Evolutionary conservation across 108 stramenopile species (phyloP).

Genomic region (Seminavis robusta): DNA sequence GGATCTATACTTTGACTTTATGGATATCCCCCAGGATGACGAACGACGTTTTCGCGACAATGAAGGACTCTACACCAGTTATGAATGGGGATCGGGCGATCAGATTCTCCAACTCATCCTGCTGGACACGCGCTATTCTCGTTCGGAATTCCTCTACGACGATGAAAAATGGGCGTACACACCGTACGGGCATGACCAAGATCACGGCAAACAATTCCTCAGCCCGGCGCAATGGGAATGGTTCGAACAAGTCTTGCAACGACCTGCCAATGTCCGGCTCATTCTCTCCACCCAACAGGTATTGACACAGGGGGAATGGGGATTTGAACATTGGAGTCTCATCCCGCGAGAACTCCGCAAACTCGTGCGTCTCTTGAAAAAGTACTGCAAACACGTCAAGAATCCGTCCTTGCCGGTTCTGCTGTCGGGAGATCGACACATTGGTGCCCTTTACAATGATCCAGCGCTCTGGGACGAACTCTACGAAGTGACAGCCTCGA

Average conservation of each 20-base stretch:
- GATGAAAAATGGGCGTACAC: background rate
- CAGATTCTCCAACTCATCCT: constrained; percentile 16
- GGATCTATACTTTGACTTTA: constrained; percentile 17
- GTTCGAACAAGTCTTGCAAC: constrained; percentile 14
- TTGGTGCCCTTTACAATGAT: constrained; percentile 17
- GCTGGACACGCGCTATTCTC: constrained; percentile 20
- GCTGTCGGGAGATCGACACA: constrained; percentile 26
- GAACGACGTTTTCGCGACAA: constrained; percentile 6
- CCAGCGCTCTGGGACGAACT: background rate
- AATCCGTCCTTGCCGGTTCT: background rate
- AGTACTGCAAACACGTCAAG: no score
- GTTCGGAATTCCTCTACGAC: background rate
- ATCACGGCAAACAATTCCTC: constrained; percentile 6
- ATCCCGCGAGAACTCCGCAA: constrained; percentile 13
- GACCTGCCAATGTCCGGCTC: constrained; percentile 14
- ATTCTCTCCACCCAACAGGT: constrained; percentile 26
- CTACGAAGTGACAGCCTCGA: constrained; percentile 19
- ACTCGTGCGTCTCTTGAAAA: constrained; percentile 6
- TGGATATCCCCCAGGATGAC: constrained; percentile 6
- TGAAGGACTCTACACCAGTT: constrained; percentile 10
- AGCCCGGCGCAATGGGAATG: constrained; percentile 15
- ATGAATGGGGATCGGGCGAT: constrained; percentile 3
- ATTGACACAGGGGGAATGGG: background rate
- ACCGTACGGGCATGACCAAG: constrained; percentile 4
- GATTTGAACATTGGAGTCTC: constrained; percentile 18